A percentile compares a stretch with the other conserved stretches of the same genome.
Conservation (phyloP, 2,329 filamentous ascomycete species). For the Penicillium griseofulvum region DNA sequence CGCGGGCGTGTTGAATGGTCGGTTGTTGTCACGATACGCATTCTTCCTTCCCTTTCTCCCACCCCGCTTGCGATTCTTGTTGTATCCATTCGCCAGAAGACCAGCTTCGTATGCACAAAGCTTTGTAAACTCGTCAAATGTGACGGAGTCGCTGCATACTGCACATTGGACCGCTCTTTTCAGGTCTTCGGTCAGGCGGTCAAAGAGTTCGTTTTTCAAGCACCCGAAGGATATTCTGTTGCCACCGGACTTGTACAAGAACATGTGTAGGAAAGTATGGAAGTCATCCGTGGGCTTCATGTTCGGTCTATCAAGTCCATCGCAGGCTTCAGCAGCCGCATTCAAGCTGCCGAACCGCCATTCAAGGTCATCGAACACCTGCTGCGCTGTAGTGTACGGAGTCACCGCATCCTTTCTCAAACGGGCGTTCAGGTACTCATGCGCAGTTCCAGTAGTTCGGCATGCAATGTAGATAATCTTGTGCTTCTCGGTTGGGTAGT, state of each 20-base stretch:
- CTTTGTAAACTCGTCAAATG: not conserved
- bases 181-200: not conserved
- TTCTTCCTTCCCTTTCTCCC: too few relatives aligned
- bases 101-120: not conserved
- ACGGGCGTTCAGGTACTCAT: not conserved
- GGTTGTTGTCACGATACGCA: too few relatives aligned
- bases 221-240: not conserved
- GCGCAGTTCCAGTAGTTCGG: not conserved
- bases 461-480: not conserved
- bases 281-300: not conserved
- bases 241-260: not conserved
- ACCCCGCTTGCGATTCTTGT: not conserved
- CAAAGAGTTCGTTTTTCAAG: not conserved
- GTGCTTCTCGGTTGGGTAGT: not conserved
- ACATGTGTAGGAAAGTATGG: not conserved
- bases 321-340: too few relatives aligned
- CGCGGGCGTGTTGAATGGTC: too few relatives aligned
- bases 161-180: not conserved
- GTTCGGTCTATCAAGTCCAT: too few relatives aligned
- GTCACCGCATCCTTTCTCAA: not conserved
- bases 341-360: not conserved
- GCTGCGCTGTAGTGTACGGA: not conserved
- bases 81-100: not conserved
- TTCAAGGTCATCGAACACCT: not conserved
- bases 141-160: rapidly evolving